Evolutionary conservation across 2,329 filamentous ascomycete genomes (phyloP).

Genomic region (Fusarium redolens): DNA sequence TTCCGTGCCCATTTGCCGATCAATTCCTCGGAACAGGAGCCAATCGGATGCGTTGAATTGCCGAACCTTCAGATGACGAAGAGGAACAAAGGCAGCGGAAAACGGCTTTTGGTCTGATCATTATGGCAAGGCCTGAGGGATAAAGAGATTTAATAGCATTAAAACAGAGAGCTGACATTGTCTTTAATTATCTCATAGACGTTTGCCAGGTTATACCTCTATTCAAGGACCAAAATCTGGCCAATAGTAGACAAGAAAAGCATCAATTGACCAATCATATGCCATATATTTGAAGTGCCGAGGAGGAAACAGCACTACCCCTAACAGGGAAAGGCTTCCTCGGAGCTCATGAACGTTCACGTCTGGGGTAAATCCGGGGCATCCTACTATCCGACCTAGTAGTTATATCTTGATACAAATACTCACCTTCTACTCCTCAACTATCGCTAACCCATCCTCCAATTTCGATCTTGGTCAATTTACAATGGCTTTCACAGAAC

Average conservation of each 20-base stretch:
- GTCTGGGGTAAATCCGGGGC: conserved; percentile 24
- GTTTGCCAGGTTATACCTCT: accelerated
- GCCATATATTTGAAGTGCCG: neutral
- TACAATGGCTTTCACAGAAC: conserved; percentile 33
- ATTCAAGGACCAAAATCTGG: no score
- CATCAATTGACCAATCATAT: neutral
- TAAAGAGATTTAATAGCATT: accelerated
- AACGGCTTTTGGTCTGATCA: accelerated
- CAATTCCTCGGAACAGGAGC: conserved; percentile 13
- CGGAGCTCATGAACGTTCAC: neutral
- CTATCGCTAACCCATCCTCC: accelerated
- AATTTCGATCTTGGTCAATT: neutral
- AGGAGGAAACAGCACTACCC: neutral
- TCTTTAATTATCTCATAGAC: neutral
- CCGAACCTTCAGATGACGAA: neutral
- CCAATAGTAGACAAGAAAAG: accelerated
- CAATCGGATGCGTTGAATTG: conserved; percentile 10
- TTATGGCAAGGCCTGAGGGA: accelerated
- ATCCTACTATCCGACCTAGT: neutral
- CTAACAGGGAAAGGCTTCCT: neutral
- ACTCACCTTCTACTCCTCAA: neutral
- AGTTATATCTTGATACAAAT: conserved; percentile 1
- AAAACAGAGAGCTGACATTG: accelerated
- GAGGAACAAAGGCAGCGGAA: accelerated
- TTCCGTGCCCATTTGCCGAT: neutral